Percentiles rank a stretch among this genome's conserved stretches.
These are phyloP conservation scores for Gossypium davidsonii DNA, from an alignment of 441 rosid genomes.

Conservation along the genomic window DNA sequence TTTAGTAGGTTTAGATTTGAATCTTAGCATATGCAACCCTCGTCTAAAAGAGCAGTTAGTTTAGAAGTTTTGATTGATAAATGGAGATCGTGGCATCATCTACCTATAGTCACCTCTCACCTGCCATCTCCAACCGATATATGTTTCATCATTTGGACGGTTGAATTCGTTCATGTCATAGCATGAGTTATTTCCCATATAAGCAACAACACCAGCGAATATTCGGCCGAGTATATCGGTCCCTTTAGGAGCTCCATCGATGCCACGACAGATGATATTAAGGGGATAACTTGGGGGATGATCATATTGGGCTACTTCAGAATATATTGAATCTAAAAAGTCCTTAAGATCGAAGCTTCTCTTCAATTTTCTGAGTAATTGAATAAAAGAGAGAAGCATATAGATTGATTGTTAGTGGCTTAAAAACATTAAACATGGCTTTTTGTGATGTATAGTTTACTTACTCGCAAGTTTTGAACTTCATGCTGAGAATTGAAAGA, in stretches of 20 bases:
- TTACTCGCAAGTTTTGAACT: constrained; percentile 58
- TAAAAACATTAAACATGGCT: background rate
- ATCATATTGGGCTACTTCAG: constrained; percentile 55
- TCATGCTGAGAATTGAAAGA: constrained; percentile 37
- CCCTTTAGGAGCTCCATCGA: constrained; percentile 32
- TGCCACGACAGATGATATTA: constrained; percentile 38
- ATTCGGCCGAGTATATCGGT: constrained; percentile 34
- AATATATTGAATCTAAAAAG: constrained; percentile 23
- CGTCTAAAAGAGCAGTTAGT: background rate
- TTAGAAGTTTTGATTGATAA: background rate
- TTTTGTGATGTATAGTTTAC: background rate
- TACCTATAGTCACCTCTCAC: constrained; percentile 12
- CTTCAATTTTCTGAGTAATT: constrained; percentile 15
- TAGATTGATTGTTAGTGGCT: background rate
- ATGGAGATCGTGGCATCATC: background rate
- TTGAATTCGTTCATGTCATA: constrained; percentile 28
- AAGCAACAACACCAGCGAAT: constrained; percentile 50
- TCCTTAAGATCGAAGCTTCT: constrained; percentile 32
- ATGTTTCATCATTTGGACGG: constrained; percentile 19
- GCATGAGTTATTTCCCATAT: constrained; percentile 33
- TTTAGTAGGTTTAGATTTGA: background rate
- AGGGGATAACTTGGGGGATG: constrained; percentile 36
- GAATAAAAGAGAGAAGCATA: background rate
- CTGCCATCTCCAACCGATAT: constrained; percentile 53
- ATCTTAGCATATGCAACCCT: background rate